phyloP scores from a whole-genome alignment of 2,329 filamentous ascomycete genomes.

The Aschersonia sp. region DNA sequence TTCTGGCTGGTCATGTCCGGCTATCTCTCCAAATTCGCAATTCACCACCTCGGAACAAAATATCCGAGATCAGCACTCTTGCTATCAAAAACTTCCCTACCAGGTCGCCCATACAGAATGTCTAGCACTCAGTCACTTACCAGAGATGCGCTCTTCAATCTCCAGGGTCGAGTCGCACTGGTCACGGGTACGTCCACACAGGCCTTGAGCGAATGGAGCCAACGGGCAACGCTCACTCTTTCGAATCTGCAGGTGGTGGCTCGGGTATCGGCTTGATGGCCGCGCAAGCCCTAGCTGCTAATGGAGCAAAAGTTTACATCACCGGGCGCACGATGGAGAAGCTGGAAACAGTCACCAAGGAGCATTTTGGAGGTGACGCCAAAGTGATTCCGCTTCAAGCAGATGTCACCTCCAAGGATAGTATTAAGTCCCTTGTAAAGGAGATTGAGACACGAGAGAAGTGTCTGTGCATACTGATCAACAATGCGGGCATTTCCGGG shows the following conservation, averaged over 20 bases:
- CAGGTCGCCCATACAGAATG: conserved; percentile 1
- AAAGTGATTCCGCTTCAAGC: conserved; percentile 44
- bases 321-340: conserved; percentile 50
- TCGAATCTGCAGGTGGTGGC: conserved; percentile 25
- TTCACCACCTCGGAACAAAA: background rate
- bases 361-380: conserved; percentile 35
- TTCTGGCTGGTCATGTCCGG: background rate
- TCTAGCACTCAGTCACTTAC: conserved; percentile 14
- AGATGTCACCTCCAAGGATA: conserved; percentile 48
- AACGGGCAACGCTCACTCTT: background rate
- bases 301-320: conserved; percentile 58
- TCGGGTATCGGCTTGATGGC: conserved; percentile 58
- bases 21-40: background rate
- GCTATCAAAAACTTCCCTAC: background rate
- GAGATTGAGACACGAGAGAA: conserved; percentile 40
- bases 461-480: conserved; percentile 50
- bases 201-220: background rate
- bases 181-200: conserved; percentile 21
- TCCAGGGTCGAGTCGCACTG: conserved; percentile 27
- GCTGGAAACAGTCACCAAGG: conserved; percentile 43
- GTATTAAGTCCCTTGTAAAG: conserved; percentile 40
- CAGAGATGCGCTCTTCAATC: conserved; percentile 24
- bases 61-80: background rate
- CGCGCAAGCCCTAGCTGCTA: conserved; percentile 49
- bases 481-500: conserved; percentile 54